Evolutionary conservation across 2,329 filamentous ascomycete genomes (phyloP).

Genomic region (Alternaria viburni): DNA sequence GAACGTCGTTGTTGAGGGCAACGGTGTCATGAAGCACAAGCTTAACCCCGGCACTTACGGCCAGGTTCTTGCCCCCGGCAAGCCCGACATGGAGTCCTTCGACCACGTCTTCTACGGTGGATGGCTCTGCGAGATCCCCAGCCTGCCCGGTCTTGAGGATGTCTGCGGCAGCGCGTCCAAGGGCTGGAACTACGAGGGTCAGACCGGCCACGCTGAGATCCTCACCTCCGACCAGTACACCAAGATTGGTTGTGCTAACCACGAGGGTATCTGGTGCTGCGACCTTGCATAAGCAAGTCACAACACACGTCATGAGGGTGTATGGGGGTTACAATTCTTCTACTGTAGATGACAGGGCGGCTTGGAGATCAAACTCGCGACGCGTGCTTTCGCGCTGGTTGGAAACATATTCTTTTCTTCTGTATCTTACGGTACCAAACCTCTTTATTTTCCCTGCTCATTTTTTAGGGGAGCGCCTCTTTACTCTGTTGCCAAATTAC

Average conservation of each 20-base stretch:
- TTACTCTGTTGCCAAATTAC: slow-evolving; percentile 11
- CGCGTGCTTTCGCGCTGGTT: slow-evolving; percentile 16
- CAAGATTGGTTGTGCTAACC: slow-evolving; percentile 38
- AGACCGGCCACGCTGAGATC: slow-evolving; percentile 44
- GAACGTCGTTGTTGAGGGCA: slow-evolving; percentile 29
- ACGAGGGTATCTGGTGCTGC: slow-evolving; percentile 40
- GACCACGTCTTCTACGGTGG: slow-evolving; percentile 41
- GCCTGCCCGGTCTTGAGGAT: slow-evolving; percentile 31
- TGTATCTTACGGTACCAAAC: slow-evolving; percentile 22
- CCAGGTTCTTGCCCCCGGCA: slow-evolving; percentile 39
- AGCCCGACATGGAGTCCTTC: slow-evolving; percentile 25
- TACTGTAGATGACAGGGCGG: slow-evolving; percentile 17
- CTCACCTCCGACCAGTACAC: slow-evolving; percentile 31
- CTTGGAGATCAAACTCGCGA: slow-evolving; percentile 16
- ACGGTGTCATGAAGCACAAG: slow-evolving; percentile 42
- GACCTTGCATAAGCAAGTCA: slow-evolving; percentile 35
- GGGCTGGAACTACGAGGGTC: slow-evolving; percentile 39
- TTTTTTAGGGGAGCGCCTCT: slow-evolving; percentile 5
- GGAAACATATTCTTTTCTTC: slow-evolving; percentile 18
- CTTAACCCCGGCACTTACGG: slow-evolving; percentile 37
- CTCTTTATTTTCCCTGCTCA: slow-evolving; percentile 14
- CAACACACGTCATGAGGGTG: background rate
- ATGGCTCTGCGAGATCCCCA: slow-evolving; percentile 45
- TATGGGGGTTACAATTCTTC: slow-evolving; percentile 5
- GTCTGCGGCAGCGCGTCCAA: slow-evolving; percentile 29